A percentile compares a stretch with the other conserved stretches of the same genome.
These are phyloP conservation scores for Akanthomyces muscarius DNA, from an alignment of 2,329 filamentous ascomycete species.

Conservation along the genomic window DNA sequence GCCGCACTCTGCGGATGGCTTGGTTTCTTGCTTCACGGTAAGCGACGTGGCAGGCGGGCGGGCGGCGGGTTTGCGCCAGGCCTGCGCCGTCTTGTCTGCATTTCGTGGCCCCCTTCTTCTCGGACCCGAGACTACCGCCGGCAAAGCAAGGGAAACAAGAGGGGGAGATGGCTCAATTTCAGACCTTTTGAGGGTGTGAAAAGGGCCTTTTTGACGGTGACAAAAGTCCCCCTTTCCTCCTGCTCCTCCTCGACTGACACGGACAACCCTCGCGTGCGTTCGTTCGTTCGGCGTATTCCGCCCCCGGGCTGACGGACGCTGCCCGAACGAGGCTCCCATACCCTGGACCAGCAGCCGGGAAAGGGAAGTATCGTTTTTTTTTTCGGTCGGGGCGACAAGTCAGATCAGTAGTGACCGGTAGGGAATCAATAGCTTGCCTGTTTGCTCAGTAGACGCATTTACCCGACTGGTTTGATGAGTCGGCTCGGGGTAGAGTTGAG, in stretches of 20 bases:
- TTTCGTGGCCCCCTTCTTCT: not conserved
- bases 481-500: not conserved
- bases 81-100: not conserved
- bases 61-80: not conserved
- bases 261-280: not conserved
- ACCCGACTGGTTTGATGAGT: not conserved
- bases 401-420: not conserved
- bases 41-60: not conserved
- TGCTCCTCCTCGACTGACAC: not conserved
- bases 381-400: not conserved
- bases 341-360: not conserved
- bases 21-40: not conserved
- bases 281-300: not conserved
- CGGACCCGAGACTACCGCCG: slow-evolving; percentile 2
- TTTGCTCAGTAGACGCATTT: not conserved
- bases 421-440: not conserved
- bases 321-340: not conserved
- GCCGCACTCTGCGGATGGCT: not conserved
- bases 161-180: not conserved
- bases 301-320: not conserved
- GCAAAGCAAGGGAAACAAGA: not conserved
- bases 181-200: not conserved
- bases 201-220: not conserved
- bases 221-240: slow-evolving; percentile 6
- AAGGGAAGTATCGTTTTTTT: not conserved